These are phyloP conservation scores for Ophiostoma populinum DNA, from an alignment of 2,329 filamentous ascomycete genomes.

Conservation along the genomic window DNA sequence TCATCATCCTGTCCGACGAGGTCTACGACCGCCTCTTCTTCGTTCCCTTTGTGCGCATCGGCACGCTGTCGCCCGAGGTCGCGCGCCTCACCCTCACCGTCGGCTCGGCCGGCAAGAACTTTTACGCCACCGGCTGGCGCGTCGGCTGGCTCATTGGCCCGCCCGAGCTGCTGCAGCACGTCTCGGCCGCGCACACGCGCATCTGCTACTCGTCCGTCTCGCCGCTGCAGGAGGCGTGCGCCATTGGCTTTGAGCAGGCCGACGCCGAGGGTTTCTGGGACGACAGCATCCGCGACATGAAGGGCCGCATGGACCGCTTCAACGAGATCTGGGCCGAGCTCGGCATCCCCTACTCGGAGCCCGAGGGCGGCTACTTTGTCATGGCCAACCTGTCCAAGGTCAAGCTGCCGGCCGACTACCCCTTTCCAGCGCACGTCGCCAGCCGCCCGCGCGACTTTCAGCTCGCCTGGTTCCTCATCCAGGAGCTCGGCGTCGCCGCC, in stretches of 20 bases:
- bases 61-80: slow-evolving; percentile 78
- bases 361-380: slow-evolving; percentile 95
- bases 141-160: slow-evolving; percentile 89
- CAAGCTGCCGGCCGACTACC: slow-evolving; percentile 64
- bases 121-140: slow-evolving; percentile 94
- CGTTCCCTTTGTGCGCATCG: slow-evolving; percentile 82
- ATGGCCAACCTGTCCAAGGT: slow-evolving; percentile 87
- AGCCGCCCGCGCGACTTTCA: slow-evolving; percentile 82
- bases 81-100: slow-evolving; percentile 81
- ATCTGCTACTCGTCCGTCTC: slow-evolving; percentile 94
- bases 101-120: slow-evolving; percentile 93
- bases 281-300: slow-evolving; percentile 69
- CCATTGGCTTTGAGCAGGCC: slow-evolving; percentile 85
- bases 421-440: slow-evolving; percentile 78
- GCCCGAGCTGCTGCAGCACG: slow-evolving; percentile 75
- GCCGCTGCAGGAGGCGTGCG: slow-evolving; percentile 83
- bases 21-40: slow-evolving; percentile 95
- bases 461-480: slow-evolving; percentile 90
- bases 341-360: slow-evolving; percentile 67
- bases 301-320: slow-evolving; percentile 71
- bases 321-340: slow-evolving; percentile 67
- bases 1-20: slow-evolving; percentile 83
- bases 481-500: slow-evolving; percentile 85
- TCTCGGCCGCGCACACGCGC: slow-evolving; percentile 79
- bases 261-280: slow-evolving; percentile 80